A percentile compares a stretch with the other conserved stretches of the same genome.
These are phyloP conservation scores for Canna indica DNA, from an alignment of 176 grass and related monocot species.

Conservation along the genomic window DNA sequence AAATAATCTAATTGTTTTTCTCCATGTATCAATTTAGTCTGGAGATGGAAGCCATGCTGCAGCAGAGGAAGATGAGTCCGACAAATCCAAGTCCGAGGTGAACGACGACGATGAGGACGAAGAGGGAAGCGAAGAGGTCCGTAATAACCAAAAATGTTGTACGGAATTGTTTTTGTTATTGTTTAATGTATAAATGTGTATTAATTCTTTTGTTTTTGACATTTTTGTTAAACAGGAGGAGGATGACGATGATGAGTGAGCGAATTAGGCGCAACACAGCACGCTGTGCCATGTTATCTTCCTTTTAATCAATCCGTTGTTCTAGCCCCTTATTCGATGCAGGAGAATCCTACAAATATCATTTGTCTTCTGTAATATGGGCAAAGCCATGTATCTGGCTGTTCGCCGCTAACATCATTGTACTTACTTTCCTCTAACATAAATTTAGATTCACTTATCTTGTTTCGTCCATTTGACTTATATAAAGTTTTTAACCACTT, in stretches of 20 bases:
- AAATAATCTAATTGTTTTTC: no score
- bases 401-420: background rate
- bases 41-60: conserved; percentile 28
- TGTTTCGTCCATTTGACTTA: background rate
- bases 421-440: background rate
- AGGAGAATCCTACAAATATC: background rate
- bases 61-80: conserved; percentile 81
- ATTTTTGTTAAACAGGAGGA: background rate
- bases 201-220: background rate
- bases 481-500: background rate
- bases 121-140: conserved; percentile 55
- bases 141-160: background rate
- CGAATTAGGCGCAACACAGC: background rate
- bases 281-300: background rate
- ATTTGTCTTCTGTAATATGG: conserved; percentile 1
- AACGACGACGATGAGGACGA: conserved; percentile 83
- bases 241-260: background rate
- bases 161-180: background rate
- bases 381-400: background rate
- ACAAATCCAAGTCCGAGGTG: conserved; percentile 91
- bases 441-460: background rate
- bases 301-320: background rate
- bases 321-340: background rate
- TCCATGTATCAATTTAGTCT: no score
- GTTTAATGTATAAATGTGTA: background rate